phyloP scores from a whole-genome alignment of 768 basidiomycete species.

The Termitomyces titanicus region DNA sequence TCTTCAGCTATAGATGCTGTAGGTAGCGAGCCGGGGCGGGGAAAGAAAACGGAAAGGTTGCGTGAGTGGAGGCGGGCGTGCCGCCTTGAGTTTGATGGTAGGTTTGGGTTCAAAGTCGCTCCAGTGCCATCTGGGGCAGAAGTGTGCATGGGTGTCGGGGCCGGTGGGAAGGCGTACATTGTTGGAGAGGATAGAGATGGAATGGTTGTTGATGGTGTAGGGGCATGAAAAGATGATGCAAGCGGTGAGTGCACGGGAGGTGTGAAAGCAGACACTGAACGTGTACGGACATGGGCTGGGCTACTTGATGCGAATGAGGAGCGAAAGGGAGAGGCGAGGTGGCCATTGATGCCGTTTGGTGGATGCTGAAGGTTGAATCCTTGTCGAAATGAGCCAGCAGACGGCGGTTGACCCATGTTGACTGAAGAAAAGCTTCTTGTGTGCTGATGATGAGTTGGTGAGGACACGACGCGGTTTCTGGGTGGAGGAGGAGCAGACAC shows the following conservation, averaged over 20 bases:
- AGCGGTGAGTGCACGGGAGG: constrained; percentile 51
- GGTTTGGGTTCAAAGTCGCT: constrained; percentile 1
- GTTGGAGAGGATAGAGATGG: constrained; percentile 19
- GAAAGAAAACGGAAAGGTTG: constrained; percentile 91
- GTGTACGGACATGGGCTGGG: constrained; percentile 32
- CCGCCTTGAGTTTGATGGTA: constrained; percentile 17
- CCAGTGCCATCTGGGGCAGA: constrained; percentile 22
- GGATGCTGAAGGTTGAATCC: constrained; percentile 21
- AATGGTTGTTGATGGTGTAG: constrained; percentile 15
- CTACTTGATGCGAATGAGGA: constrained; percentile 25
- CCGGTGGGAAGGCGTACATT: constrained; percentile 12
- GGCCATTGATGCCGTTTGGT: constrained; percentile 19
- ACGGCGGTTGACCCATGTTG: constrained; percentile 18
- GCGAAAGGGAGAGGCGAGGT: constrained; percentile 27
- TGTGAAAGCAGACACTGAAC: constrained; percentile 48
- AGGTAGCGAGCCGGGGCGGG: constrained; percentile 65
- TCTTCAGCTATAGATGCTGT: constrained; percentile 66
- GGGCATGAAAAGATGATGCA: constrained; percentile 26
- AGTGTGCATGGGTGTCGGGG: constrained; percentile 9
- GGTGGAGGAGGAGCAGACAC: constrained; percentile 18
- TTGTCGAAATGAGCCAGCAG: constrained; percentile 28
- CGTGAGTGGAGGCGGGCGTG: constrained; percentile 84
- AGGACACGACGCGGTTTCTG: constrained; percentile 25
- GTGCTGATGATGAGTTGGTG: constrained; percentile 14
- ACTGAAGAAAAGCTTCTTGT: constrained; percentile 23